Conservation (phyloP, 2,329 filamentous ascomycete genomes). For the Tetracladium maxilliforme region DNA sequence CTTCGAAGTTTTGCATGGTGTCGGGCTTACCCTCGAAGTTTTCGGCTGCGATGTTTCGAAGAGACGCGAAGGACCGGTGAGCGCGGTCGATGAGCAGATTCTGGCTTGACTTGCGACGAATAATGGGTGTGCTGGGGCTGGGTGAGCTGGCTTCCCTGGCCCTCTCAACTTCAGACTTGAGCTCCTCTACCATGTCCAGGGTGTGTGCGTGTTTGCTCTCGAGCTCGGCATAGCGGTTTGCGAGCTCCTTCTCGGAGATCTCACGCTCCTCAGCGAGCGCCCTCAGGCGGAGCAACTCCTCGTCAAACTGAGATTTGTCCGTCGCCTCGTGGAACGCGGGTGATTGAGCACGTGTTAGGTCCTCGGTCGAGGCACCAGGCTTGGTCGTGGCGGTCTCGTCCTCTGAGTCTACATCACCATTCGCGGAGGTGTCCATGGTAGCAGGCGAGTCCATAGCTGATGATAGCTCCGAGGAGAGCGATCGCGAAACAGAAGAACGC, state of each 20-base stretch:
- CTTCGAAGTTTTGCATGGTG: slow-evolving; percentile 79
- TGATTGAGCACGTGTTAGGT: too few species aligned
- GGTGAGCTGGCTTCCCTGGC: slow-evolving; percentile 47
- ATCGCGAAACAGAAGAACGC: slow-evolving; percentile 69
- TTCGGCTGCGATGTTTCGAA: slow-evolving; percentile 77
- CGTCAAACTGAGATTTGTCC: too few species aligned
- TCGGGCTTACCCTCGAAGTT: slow-evolving; percentile 74
- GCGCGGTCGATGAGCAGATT: slow-evolving; percentile 81
- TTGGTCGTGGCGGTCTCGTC: too few species aligned
- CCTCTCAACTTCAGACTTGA: slow-evolving; percentile 75
- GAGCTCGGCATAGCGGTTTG: slow-evolving; percentile 68
- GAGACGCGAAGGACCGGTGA: slow-evolving; percentile 76
- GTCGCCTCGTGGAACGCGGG: too few species aligned
- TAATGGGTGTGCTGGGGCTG: slow-evolving; percentile 57
- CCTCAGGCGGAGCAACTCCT: slow-evolving; percentile 53
- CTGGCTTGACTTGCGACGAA: slow-evolving; percentile 86
- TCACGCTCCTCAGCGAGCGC: slow-evolving; percentile 64
- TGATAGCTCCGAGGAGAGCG: slow-evolving; percentile 86
- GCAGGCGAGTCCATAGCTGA: slow-evolving; percentile 66
- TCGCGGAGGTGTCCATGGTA: slow-evolving; percentile 49
- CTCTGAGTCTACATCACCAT: too few species aligned
- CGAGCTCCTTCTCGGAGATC: slow-evolving; percentile 55
- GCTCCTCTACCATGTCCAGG: slow-evolving; percentile 74
- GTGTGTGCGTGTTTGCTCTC: slow-evolving; percentile 71
- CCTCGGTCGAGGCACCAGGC: too few species aligned